These are phyloP conservation scores for Thelonectria blattea DNA, from an alignment of 2,329 filamentous ascomycete genomes.

Conservation along the genomic window DNA sequence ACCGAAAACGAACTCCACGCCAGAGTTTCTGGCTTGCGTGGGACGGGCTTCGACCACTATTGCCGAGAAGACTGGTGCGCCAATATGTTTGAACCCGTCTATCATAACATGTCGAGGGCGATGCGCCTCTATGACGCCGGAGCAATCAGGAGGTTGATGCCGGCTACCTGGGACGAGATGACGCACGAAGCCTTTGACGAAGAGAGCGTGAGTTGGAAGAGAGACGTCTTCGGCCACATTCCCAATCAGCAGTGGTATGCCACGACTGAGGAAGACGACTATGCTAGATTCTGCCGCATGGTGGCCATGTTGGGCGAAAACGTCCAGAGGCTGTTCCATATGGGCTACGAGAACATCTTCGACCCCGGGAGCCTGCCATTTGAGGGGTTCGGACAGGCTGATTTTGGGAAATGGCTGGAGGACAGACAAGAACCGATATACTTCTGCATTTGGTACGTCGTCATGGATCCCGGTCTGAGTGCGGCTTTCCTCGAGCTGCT, in stretches of 20 bases:
- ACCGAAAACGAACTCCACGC: conserved; percentile 15
- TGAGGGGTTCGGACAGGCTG: not conserved
- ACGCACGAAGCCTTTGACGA: not conserved
- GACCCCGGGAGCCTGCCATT: too few species aligned
- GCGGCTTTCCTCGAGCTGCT: conserved; percentile 16
- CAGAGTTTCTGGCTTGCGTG: not conserved
- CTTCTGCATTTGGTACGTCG: conserved; percentile 7
- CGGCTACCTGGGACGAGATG: conserved; percentile 6
- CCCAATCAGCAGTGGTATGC: conserved; percentile 13
- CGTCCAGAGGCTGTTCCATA: not conserved
- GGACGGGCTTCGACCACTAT: not conserved
- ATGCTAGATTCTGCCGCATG: not conserved
- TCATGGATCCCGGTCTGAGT: conserved; percentile 21
- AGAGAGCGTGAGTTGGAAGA: not conserved
- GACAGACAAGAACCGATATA: conserved; percentile 2
- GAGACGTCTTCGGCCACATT: conserved; percentile 1
- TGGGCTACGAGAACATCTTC: conserved; percentile 6
- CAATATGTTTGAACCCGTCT: conserved; percentile 6
- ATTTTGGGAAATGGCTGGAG: not conserved
- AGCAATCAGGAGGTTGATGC: not conserved
- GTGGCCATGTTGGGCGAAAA: not conserved
- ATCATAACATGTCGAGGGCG: conserved; percentile 24
- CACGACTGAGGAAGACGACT: not conserved
- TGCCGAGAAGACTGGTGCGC: not conserved
- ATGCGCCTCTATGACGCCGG: conserved; percentile 18